phyloP scores from a whole-genome alignment of 768 basidiomycete species.

The Clitopilus passeckerianus region DNA sequence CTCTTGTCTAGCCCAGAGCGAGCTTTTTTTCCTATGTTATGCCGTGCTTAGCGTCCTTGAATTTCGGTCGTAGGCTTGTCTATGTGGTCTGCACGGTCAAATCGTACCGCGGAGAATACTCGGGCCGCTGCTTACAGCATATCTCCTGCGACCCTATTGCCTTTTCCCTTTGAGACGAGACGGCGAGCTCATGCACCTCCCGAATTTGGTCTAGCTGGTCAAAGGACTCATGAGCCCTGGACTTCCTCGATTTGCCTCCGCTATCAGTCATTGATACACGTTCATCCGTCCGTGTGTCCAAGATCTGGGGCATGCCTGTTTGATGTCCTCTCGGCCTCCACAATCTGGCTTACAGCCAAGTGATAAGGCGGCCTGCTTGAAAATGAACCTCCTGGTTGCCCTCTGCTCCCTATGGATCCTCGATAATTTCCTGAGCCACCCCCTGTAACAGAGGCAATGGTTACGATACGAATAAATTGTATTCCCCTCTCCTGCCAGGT shows the following conservation, averaged over 20 bases:
- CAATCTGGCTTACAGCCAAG: background rate
- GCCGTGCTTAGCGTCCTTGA: background rate
- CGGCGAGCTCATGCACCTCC: background rate
- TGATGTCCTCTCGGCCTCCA: background rate
- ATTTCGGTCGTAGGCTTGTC: background rate
- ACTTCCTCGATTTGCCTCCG: background rate
- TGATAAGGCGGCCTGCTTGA: background rate
- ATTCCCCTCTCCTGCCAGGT: background rate
- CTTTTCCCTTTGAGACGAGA: background rate
- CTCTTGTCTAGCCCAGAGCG: background rate
- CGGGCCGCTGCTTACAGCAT: background rate
- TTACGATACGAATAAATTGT: background rate
- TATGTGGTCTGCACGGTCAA: background rate
- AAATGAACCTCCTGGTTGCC: background rate
- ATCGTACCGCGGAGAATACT: background rate
- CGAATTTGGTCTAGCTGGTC: background rate
- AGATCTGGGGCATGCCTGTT: no score
- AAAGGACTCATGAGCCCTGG: background rate
- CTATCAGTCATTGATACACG: background rate
- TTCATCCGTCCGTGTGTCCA: no score
- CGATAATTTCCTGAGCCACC: background rate
- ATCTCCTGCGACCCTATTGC: background rate
- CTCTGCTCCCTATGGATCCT: background rate
- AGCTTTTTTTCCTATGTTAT: no score
- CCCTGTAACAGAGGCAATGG: background rate